These are phyloP conservation scores for Calocybe indica DNA, from an alignment of 768 basidiomycete genomes.

Conservation along the genomic window DNA sequence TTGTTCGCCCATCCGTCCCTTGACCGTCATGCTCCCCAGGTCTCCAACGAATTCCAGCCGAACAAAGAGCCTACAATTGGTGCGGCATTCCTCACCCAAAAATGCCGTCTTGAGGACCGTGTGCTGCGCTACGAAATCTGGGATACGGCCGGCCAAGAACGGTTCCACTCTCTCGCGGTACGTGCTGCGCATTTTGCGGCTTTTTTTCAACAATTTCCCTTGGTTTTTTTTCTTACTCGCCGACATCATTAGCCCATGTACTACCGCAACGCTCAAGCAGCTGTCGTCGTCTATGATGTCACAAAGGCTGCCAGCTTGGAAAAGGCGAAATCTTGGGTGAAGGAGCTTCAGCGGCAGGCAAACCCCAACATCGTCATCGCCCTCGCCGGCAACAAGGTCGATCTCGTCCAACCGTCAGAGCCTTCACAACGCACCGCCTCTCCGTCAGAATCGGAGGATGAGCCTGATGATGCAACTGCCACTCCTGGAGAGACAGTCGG, in stretches of 20 bases:
- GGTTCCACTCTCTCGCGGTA: conserved; percentile 95
- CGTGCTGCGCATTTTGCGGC: conserved; percentile 21
- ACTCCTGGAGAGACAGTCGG: conserved; percentile 70
- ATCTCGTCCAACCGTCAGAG: conserved; percentile 70
- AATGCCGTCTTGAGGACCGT: conserved; percentile 92
- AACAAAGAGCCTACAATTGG: conserved; percentile 99
- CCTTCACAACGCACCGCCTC: conserved; percentile 42
- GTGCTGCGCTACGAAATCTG: conserved; percentile 94
- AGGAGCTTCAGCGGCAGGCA: conserved; percentile 97
- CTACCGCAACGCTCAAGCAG: conserved; percentile 96
- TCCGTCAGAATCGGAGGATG: conserved; percentile 74
- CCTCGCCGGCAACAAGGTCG: conserved; percentile 95
- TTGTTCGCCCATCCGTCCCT: conserved; percentile 4
- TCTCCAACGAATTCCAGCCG: conserved; percentile 95
- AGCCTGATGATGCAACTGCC: conserved; percentile 88
- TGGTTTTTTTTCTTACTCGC: conserved; percentile 7
- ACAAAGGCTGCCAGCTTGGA: conserved; percentile 94
- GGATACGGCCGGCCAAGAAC: conserved; percentile 94
- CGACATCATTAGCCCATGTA: conserved; percentile 78
- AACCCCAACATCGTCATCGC: conserved; percentile 99
- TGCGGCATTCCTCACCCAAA: conserved; percentile 93
- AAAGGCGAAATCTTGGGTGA: conserved; percentile 99
- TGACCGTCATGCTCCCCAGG: conserved; percentile 36
- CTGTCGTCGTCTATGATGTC: conserved; percentile 97
- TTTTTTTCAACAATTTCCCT: conserved; percentile 1